Base-by-base conservation (phyloP, 2,329 filamentous ascomycete genomes). In the Apiospora marii region DNA sequence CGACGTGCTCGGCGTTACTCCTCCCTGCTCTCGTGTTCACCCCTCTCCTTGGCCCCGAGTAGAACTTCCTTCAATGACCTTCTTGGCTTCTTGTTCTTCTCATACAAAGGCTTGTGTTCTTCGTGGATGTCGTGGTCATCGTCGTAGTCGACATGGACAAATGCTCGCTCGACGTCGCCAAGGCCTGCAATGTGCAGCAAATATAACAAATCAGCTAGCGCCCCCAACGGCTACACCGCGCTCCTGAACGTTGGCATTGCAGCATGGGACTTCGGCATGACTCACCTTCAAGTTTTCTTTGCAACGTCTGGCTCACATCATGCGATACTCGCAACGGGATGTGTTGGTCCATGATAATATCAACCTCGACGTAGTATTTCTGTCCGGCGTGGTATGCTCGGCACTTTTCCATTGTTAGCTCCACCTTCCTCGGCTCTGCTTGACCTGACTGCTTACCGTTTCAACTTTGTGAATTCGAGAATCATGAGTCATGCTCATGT, bases 341-440 rank as follows among this genome's bases (percentile, higher is more conserved):
- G 4, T 85, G 81, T 74, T 87, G 87, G 76, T 90, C 86, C 84
- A 91, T 89, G 69, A 91, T 85, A 70, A 91, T 85, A 76, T 91
- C 89, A 5, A 91, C 86, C 75, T 91, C 89, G 24, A 91, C 89
- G 75, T 90, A 91, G 75, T 90, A 89, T 51, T 87, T 85, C 74
- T 91, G 88, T 0, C 90, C 89, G 0, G 88, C 88, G 76, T 91
- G 89, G 77, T 91, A 91, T 5, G 89, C 89, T 71, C 87, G 86
- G 79, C 87, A 89, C 81, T 84, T 67, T 19, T n/a, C 19, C 67
- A 37, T 24, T 13, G 27, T 71, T 51, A 70, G 64, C 7, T 58
- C 51, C 12, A 64, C 74, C 67, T 58, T 70, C 69, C 44, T 49
- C 24, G 19, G 53, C 46, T 61, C 34, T 30, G 53, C 51, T 68